Percentiles rank a stretch among this genome's conserved stretches.
phyloP scores from a whole-genome alignment of 225 moss, liverwort and hornwort genomes.

The Sphagnum contortum region DNA sequence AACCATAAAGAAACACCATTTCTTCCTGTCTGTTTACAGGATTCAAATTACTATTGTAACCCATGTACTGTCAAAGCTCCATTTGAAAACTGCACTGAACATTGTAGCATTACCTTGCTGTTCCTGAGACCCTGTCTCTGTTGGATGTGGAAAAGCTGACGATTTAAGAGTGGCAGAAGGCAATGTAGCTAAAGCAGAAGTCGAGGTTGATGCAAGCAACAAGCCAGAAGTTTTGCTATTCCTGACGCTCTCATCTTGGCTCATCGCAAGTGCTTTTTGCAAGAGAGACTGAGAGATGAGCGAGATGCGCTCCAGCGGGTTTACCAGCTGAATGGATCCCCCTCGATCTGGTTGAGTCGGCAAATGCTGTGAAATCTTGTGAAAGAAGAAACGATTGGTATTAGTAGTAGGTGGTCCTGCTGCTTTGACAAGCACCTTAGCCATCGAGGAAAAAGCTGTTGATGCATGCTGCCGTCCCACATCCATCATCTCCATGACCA shows the following conservation, averaged over 20 bases:
- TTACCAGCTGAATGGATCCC: background rate
- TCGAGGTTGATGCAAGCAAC: constrained; percentile 15
- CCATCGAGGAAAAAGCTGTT: background rate
- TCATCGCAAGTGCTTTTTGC: constrained; percentile 4
- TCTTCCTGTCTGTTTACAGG: background rate
- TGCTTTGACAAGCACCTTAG: background rate
- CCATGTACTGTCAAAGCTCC: background rate
- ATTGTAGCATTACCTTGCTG: background rate
- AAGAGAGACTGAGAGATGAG: constrained; percentile 7
- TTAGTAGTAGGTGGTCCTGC: background rate
- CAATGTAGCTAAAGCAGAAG: constrained; percentile 8
- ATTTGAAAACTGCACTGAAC: too few relatives aligned
- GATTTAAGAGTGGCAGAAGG: background rate
- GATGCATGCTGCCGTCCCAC: background rate
- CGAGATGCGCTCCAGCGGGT: constrained; percentile 9
- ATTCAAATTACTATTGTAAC: background rate
- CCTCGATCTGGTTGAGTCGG: background rate
- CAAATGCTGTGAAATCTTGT: background rate
- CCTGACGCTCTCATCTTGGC: background rate
- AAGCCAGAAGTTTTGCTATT: constrained; percentile 7
- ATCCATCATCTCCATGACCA: background rate
- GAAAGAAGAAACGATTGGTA: background rate
- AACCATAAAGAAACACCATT: background rate
- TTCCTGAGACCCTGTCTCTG: background rate
- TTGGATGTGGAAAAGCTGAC: background rate